Base-by-base conservation (phyloP, 768 basidiomycete species). In the Collybia sordida region DNA sequence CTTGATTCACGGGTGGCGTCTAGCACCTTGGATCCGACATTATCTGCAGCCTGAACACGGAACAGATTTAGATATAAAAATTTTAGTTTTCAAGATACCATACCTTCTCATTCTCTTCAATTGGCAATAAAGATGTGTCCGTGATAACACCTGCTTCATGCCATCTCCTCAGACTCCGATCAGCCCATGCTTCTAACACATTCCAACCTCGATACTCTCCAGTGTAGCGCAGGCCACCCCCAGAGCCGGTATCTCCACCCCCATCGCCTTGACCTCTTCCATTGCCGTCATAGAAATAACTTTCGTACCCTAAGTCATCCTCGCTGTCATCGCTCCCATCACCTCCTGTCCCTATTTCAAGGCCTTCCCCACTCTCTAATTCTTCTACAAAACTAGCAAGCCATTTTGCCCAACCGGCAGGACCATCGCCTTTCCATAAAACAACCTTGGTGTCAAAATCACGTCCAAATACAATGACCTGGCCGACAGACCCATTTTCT, bases 361-460 rank as follows among this genome's bases (percentile, higher is more conserved):
- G 93, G 6, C 90, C 89, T 55, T 96, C 93, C 4, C 93, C 92
- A 44, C 71, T 82, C 72, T 98, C 96, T 18, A 99, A 67, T 42
- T 98, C 94, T 23, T 98, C 96, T 1, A 83, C 93, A 60, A 98
- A 98, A 47, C 75, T 77, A 4, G 93, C 85, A 45, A 98, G 70
- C 93, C 94, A 99, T 60, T 85, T 84, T 28, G 92, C 97, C 96
- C 97, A 99, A 3, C 96, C 97, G 8, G 80, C 85, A 14, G 81
- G 78, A 6, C 94, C 93, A 50, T 98, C 93, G 6, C 97, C 97
- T 45, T 81, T 77, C 85, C 88, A 98, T 40, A 98, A 74, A 36
- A 98, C 95, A 31, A 97, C 91, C 64, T 99, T 99, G 9, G 93
- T 89, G 68, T 99, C 97, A 67, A 98, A 98, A 64, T 98, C 97